Evolutionary conservation across 208 protist genomes (phyloP), one percentile per base, ranked within the genome.

Genomic region (Leishmania amazonensis): DNA sequence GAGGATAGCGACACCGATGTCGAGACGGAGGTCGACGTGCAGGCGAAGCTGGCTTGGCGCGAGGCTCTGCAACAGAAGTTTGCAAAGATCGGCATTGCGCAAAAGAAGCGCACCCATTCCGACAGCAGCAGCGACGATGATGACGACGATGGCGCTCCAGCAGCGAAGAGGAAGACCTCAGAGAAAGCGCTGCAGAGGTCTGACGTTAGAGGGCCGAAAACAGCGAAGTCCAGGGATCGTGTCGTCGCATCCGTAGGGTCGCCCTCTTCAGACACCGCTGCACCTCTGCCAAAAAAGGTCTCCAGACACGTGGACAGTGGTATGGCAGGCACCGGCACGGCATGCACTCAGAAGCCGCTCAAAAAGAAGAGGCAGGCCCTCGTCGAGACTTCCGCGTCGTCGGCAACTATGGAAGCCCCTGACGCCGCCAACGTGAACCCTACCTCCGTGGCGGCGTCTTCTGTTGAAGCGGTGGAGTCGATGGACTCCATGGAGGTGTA

Each of bases 401-500:
- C 70, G 15, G 21, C 40, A 6, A 47, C 40, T 19, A 7, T 68
- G 62, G 13, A 1, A 15, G n/a, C 31, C 13, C 21, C 11, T 0
- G 62, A 68, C 31, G 31, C 31, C 31, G 15, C 58, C 9, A 42
- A 72, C 40, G 24, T 21, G 28, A n/a, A 31, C 13, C 28, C 47
- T 75, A 1, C 2, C 47, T 21, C 47, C 21, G 35, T 0, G 7
- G 35, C 53, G 1, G 31, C 15, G 2, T 57, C 73, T n/a, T 78
- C 38, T 19, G 54, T 42, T n/a, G 57, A 58, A 5, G 60, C 73
- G 31, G 60, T 47, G 73, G 60, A 42, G 65, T 21, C 21, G 53
- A 9, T 15, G 21, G 83, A 87, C 24, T 76, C 85, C 47, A 93
- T 91, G 88, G 89, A 88, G 65, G 83, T 83, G 62, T 87, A 89